Conservation (phyloP, 768 basidiomycete genomes). For the Rhodotorula paludigena region DNA sequence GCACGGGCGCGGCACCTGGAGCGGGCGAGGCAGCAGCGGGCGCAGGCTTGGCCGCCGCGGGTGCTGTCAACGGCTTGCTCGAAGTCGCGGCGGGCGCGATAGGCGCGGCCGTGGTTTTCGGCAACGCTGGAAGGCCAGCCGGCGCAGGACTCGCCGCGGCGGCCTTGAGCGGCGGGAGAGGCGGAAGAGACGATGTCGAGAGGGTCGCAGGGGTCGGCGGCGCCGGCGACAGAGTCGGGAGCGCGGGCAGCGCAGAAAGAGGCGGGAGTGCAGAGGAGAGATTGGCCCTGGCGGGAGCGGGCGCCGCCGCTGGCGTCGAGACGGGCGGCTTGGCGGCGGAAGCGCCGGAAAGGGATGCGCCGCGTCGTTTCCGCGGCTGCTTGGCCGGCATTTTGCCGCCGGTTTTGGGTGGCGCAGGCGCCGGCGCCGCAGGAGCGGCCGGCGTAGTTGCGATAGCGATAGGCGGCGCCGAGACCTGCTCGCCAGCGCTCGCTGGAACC, state of each 20-base stretch:
- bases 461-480: too few species aligned
- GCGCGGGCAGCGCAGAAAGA: background rate
- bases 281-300: background rate
- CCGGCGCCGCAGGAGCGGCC: background rate
- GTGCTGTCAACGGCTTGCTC: background rate
- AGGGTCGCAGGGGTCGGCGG: background rate
- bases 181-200: background rate
- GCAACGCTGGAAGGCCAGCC: background rate
- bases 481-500: too few species aligned
- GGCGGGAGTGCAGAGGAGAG: background rate
- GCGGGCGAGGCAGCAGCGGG: background rate
- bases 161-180: background rate
- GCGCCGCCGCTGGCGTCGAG: background rate
- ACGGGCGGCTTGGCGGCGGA: background rate
- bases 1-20: background rate
- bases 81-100: background rate
- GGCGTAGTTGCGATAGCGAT: too few species aligned
- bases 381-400: constrained; percentile 2
- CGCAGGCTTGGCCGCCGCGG: background rate
- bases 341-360: background rate
- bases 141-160: background rate
- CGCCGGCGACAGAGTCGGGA: background rate
- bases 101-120: background rate
- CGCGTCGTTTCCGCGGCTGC: constrained; percentile 7
- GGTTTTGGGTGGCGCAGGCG: too few species aligned